Conservation (phyloP, 192 early-diverging fungal genomes). For the Coemansia sp. region DNA sequence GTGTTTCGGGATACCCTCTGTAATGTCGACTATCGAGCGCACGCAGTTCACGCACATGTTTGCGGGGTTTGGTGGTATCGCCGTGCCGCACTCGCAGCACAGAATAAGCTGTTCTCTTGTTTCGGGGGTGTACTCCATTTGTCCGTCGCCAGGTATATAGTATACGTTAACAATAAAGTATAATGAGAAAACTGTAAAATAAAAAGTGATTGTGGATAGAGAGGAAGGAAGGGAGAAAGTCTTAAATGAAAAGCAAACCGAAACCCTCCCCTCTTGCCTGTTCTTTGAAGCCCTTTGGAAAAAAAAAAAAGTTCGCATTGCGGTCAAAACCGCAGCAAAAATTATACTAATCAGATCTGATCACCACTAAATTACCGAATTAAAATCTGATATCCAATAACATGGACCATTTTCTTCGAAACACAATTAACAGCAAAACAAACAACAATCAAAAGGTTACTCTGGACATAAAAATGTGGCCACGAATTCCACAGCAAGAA, state of each 20-base stretch:
- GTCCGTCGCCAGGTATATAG: background rate
- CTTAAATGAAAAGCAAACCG: background rate
- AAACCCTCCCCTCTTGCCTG: no score
- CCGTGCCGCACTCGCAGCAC: constrained; percentile 92
- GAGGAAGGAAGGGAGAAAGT: background rate
- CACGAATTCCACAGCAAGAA: no score
- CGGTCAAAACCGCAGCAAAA: background rate
- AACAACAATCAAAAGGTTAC: no score
- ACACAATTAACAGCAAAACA: no score
- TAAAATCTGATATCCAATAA: no score
- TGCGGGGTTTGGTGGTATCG: constrained; percentile 94
- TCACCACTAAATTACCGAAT: no score
- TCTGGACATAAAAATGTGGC: no score
- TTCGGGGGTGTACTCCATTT: constrained; percentile 55
- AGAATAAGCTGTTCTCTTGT: constrained; percentile 59
- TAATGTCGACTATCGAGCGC: constrained; percentile 94
- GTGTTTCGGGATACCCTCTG: constrained; percentile 98
- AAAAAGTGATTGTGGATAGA: background rate
- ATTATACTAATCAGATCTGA: background rate
- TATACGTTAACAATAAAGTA: constrained; percentile 1
- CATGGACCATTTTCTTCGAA: no score
- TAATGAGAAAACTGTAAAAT: background rate
- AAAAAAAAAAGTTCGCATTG: background rate
- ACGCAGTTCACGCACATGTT: constrained; percentile 99
- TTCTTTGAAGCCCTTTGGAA: background rate